Conservation (phyloP, 257 asterid species). For the Nicotiana sylvestris region DNA sequence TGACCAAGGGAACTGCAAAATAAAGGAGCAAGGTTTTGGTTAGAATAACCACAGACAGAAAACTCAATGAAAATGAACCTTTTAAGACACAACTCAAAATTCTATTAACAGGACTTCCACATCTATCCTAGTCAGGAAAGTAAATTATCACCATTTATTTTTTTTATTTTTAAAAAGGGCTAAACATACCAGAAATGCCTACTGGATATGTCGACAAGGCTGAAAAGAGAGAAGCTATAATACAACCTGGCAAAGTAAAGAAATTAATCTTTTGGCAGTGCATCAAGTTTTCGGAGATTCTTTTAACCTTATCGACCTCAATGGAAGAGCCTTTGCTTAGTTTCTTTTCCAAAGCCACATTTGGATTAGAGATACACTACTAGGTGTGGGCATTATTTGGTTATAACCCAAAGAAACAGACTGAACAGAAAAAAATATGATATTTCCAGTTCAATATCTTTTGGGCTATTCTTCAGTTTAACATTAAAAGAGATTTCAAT, state of each 20-base stretch:
- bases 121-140: neutral
- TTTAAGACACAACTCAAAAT: neutral
- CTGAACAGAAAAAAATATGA: neutral
- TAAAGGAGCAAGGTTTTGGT: neutral
- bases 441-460: neutral
- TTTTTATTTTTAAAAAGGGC: neutral
- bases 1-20: conserved; percentile 92
- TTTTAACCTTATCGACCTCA: neutral
- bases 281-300: neutral
- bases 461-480: neutral
- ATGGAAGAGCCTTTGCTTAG: neutral
- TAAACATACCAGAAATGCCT: neutral
- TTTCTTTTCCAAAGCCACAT: neutral
- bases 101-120: neutral
- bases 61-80: neutral
- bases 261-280: neutral
- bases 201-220: neutral
- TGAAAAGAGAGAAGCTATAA: neutral
- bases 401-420: neutral
- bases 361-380: neutral
- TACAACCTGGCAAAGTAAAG: neutral
- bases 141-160: neutral
- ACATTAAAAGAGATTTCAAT: neutral
- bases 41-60: neutral
- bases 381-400: neutral